phyloP scores from a whole-genome alignment of 768 basidiomycete species.

The Tulasnella sp. region DNA sequence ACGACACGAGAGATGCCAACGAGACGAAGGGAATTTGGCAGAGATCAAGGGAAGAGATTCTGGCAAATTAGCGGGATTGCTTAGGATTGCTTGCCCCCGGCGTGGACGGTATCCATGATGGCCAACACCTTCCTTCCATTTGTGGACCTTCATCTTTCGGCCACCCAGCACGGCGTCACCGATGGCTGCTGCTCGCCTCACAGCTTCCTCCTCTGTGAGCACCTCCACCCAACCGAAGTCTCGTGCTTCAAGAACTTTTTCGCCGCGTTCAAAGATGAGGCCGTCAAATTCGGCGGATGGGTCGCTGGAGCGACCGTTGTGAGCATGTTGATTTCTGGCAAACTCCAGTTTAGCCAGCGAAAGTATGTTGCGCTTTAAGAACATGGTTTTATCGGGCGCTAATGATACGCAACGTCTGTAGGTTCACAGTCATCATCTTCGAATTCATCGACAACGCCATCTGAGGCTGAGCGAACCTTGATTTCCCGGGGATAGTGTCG shows the following conservation, averaged over 20 bases:
- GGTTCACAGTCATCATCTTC: not conserved
- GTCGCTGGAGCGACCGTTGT: slow-evolving; percentile 15
- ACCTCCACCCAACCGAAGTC: slow-evolving; percentile 10
- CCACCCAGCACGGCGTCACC: no score
- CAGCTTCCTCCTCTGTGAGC: not conserved
- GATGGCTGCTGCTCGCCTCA: not conserved
- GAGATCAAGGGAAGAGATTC: not conserved
- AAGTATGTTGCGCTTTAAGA: not conserved
- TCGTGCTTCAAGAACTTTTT: slow-evolving; percentile 20
- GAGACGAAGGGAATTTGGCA: not conserved
- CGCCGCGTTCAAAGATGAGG: slow-evolving; percentile 2
- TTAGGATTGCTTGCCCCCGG: slow-evolving; percentile 18
- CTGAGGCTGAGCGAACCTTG: slow-evolving; percentile 10
- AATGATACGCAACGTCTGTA: no score
- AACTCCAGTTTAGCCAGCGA: not conserved
- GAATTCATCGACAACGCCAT: not conserved
- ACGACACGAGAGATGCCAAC: not conserved
- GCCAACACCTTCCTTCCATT: slow-evolving; percentile 19
- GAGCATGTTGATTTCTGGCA: not conserved
- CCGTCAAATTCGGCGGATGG: slow-evolving; percentile 8
- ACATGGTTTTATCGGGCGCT: no score
- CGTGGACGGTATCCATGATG: not conserved
- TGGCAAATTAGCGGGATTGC: slow-evolving; percentile 17
- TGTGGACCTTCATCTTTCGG: slow-evolving; percentile 14
- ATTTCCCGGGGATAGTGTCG: no score